Evolutionary conservation across 805 yeast species (phyloP), one percentile per base, ranked within the genome.

Genomic region (Torulaspora indica): DNA sequence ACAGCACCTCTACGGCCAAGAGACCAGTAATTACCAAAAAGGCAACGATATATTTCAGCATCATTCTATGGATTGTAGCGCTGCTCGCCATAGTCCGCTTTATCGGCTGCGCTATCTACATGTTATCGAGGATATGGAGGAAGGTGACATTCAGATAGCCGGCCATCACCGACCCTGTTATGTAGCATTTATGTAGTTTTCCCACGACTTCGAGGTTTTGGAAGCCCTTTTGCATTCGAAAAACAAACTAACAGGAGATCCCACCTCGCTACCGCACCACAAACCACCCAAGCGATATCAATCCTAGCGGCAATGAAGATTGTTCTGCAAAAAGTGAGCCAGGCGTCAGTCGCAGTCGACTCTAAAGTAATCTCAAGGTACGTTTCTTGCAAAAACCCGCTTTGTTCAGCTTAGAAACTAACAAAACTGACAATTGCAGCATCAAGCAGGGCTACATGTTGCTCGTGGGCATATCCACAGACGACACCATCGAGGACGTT

Each of bases 61-160:
- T 91, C 24, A 82, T 91, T 36, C 71, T 91, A 53, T 91, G 98
- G 96, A 69, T 90, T 29, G 98, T 91, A 34, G 96, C 96, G 3
- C 85, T 82, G 22, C 77, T 88, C 73, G 96, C 98, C 0, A 74
- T 82, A 5, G 82, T 87, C 63, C 72, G 97, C 50, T 83, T 91
- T 53, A 40, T 82, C 22, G 96, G 97, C 1, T 79, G 95, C 53
- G 62, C 75, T 1, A 58, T 76, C 31, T 91, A 80, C 60, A 66
- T 87, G 58, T 41, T 73, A 0, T 43, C 47, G 7, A 66, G 73
- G 51, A 38, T 60, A 39, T 32, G 63, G n/a, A 58, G 54, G 32
- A 67, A 50, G 47, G 12, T 55, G 20, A 47, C 38, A 4, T 46
- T 33, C 25, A 34, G 44, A 20, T 46, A 28, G 33, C 7, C n/a